Evolutionary conservation across 2,329 filamentous ascomycete species (phyloP).

Genomic region (Penicillium sp.): DNA sequence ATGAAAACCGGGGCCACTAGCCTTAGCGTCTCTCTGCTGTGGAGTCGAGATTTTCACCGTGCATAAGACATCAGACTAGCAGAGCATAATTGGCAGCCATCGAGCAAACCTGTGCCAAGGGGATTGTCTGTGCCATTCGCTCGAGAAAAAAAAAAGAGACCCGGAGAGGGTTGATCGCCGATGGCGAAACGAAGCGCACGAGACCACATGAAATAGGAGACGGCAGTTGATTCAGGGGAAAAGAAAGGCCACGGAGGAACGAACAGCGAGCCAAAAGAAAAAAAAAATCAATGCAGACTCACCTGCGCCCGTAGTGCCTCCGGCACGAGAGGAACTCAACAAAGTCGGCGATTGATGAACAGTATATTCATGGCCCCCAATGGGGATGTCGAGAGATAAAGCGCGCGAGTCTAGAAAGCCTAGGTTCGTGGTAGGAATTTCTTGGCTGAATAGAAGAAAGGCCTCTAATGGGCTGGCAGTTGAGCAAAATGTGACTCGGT

Average conservation of each 20-base stretch:
- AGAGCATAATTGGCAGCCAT: no score
- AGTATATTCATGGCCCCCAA: constrained; percentile 64
- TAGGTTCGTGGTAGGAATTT: constrained; percentile 67
- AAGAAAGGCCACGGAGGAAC: no score
- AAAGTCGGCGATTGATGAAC: constrained; percentile 80
- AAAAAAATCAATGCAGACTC: constrained; percentile 9
- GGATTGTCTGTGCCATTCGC: background rate
- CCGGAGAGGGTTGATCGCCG: background rate
- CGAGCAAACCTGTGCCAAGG: no score
- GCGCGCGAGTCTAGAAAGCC: constrained; percentile 77
- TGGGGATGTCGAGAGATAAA: constrained; percentile 57
- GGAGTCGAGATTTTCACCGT: no score
- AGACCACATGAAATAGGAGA: no score
- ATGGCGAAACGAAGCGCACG: no score
- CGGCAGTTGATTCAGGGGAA: no score
- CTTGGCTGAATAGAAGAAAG: constrained; percentile 75
- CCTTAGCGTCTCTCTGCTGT: no score
- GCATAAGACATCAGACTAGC: no score
- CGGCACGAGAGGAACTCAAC: constrained; percentile 67
- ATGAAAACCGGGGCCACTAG: no score
- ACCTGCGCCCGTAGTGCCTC: constrained; percentile 69
- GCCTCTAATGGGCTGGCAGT: constrained; percentile 56
- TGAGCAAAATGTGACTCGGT: background rate
- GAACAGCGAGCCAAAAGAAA: no score
- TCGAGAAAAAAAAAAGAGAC: no score